Percentiles rank a stretch among this genome's conserved stretches.
phyloP scores from a whole-genome alignment of 768 basidiomycete genomes.

The Vararia minispora region DNA sequence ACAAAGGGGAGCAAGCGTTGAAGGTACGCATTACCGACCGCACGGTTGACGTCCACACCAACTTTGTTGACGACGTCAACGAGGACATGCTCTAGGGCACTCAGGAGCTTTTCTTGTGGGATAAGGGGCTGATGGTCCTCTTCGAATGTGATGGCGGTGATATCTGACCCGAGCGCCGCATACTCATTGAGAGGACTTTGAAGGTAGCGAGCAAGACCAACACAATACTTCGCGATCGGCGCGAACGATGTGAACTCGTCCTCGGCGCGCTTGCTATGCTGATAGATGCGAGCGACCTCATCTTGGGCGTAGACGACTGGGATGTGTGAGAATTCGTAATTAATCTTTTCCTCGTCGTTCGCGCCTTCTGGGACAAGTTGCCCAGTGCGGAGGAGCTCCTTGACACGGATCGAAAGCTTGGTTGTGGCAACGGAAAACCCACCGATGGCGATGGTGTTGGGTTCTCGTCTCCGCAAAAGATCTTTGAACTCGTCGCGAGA shows the following conservation, averaged over 20 bases:
- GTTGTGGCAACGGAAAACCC: slow-evolving; percentile 80
- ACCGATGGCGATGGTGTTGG: slow-evolving; percentile 81
- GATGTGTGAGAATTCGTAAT: slow-evolving; percentile 38
- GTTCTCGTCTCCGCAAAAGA: slow-evolving; percentile 70
- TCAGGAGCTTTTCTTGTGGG: slow-evolving; percentile 72
- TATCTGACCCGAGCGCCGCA: slow-evolving; percentile 78
- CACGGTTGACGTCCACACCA: slow-evolving; percentile 94
- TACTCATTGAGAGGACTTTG: slow-evolving; percentile 95
- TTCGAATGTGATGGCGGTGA: slow-evolving; percentile 73
- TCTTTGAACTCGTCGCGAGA: slow-evolving; percentile 67
- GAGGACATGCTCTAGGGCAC: slow-evolving; percentile 73
- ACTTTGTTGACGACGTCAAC: slow-evolving; percentile 88
- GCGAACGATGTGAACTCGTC: slow-evolving; percentile 77
- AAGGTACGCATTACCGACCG: slow-evolving; percentile 82
- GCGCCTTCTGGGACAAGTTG: background rate
- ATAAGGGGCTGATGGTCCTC: slow-evolving; percentile 82
- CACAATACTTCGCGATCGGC: slow-evolving; percentile 77
- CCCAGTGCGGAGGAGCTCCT: slow-evolving; percentile 32
- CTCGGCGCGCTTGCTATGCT: slow-evolving; percentile 76
- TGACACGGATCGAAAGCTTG: slow-evolving; percentile 55
- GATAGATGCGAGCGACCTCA: slow-evolving; percentile 89
- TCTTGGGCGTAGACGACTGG: slow-evolving; percentile 81
- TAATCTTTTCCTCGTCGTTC: slow-evolving; percentile 16
- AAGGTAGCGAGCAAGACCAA: slow-evolving; percentile 85
- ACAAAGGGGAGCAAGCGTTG: slow-evolving; percentile 82